Evolutionary conservation across 176 grass and related monocot genomes (phyloP).

Genomic region (Zoysia japonica): DNA sequence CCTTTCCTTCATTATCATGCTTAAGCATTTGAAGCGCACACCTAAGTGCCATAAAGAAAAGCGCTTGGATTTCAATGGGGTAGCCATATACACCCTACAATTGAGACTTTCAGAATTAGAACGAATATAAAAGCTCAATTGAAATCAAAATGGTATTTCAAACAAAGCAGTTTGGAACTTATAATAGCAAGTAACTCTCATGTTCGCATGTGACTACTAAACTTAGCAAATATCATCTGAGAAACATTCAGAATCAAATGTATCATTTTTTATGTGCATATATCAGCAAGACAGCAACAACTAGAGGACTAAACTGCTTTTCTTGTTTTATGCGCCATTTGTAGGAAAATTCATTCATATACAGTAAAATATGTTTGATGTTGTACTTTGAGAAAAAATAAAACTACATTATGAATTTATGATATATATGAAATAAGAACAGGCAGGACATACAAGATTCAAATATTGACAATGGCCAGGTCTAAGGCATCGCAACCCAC

Average conservation of each 20-base stretch:
- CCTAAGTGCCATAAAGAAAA: slow-evolving; percentile 81
- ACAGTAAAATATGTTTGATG: not conserved
- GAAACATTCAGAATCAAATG: slow-evolving; percentile 15
- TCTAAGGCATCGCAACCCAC: not conserved
- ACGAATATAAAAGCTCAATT: slow-evolving; percentile 22
- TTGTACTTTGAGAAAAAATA: not conserved
- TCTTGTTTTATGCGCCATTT: not conserved
- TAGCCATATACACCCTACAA: slow-evolving; percentile 79
- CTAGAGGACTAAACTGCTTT: not conserved
- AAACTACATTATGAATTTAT: not conserved
- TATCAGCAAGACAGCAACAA: not conserved
- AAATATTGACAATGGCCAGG: slow-evolving; percentile 5
- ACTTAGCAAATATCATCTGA: not conserved
- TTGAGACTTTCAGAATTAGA: not conserved
- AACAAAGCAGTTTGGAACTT: not conserved
- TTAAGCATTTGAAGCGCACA: slow-evolving; percentile 70
- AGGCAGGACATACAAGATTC: not conserved
- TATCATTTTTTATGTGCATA: not conserved
- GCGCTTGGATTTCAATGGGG: slow-evolving; percentile 75
- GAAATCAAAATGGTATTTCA: slow-evolving; percentile 10
- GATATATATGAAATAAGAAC: not conserved
- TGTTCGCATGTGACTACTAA: not conserved
- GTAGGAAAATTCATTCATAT: not conserved
- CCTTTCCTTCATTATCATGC: slow-evolving; percentile 69
- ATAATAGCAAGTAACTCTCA: not conserved